Evolutionary conservation across 352 stramenopile species (phyloP).

Genomic region (Globisporangium viniferum): DNA sequence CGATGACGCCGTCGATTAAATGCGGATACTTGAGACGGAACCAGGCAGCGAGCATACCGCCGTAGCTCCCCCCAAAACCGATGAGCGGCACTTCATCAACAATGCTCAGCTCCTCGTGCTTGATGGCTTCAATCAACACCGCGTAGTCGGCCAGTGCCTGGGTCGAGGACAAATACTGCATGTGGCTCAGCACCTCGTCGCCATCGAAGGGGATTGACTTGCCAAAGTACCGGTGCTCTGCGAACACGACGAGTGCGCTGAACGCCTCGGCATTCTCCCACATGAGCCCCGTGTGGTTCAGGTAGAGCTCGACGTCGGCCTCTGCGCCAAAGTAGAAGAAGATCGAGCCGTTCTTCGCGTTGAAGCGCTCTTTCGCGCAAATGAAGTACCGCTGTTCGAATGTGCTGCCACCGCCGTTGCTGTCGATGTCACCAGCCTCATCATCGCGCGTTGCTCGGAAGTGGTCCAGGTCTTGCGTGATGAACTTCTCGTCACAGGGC

Average conservation of each 20-base stretch:
- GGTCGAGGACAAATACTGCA: slow-evolving; percentile 76
- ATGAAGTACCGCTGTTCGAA: slow-evolving; percentile 90
- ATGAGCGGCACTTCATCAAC: slow-evolving; percentile 47
- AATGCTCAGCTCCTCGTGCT: slow-evolving; percentile 29
- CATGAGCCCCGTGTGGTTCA: slow-evolving; percentile 3
- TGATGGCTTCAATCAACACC: slow-evolving; percentile 45
- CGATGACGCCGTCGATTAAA: slow-evolving; percentile 61
- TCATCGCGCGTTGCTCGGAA: slow-evolving; percentile 35
- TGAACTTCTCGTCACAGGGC: slow-evolving; percentile 67
- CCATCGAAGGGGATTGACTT: slow-evolving; percentile 52
- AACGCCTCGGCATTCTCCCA: slow-evolving; percentile 1
- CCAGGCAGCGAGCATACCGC: slow-evolving; percentile 71
- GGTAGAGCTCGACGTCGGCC: background rate
- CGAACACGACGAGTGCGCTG: slow-evolving; percentile 62
- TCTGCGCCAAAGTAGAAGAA: background rate
- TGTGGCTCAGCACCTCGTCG: slow-evolving; percentile 41
- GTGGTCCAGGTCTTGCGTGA: slow-evolving; percentile 76
- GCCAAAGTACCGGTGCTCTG: slow-evolving; percentile 78
- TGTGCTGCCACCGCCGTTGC: slow-evolving; percentile 28
- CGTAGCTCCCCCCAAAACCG: slow-evolving; percentile 75
- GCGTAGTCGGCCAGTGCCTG: slow-evolving; percentile 83
- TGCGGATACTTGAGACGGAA: slow-evolving; percentile 76
- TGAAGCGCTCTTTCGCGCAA: slow-evolving; percentile 27
- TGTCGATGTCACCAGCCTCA: background rate
- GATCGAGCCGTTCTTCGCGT: slow-evolving; percentile 17